Evolutionary conservation across 495 filamentous ascomycete genomes (phyloP).

Genomic region (Talaromyces wortmannii): DNA sequence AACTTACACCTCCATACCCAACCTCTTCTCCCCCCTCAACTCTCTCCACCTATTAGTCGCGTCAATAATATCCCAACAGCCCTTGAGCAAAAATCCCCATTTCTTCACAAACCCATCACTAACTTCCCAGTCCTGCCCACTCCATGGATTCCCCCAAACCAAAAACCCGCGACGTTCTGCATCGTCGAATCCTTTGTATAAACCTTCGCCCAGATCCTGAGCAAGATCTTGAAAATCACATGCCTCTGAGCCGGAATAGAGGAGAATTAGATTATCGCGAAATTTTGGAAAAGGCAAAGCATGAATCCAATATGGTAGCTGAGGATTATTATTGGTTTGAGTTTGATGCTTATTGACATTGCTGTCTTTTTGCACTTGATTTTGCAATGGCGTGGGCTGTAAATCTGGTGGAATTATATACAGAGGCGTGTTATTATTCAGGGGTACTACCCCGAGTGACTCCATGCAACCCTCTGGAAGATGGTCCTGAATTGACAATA

Average conservation of each 20-base stretch:
- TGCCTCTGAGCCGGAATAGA: conserved; percentile 11
- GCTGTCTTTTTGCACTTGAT: too few relatives aligned
- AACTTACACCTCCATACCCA: background rate
- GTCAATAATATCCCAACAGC: conserved; percentile 38
- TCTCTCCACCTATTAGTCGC: conserved; percentile 45
- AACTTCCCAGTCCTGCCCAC: conserved; percentile 41
- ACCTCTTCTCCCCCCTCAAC: conserved; percentile 33
- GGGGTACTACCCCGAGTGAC: conserved; percentile 1
- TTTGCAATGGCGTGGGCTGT: conserved; percentile 39
- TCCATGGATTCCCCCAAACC: conserved; percentile 45
- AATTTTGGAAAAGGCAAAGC: conserved; percentile 42
- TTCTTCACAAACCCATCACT: conserved; percentile 40
- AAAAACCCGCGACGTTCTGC: conserved; percentile 28
- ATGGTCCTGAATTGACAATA: conserved; percentile 10
- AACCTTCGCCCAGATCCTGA: conserved; percentile 37
- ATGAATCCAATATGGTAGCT: conserved; percentile 47
- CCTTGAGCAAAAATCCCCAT: conserved; percentile 43
- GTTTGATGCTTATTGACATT: too few relatives aligned
- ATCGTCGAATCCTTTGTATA: conserved; percentile 23
- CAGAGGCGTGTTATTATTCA: background rate
- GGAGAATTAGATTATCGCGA: conserved; percentile 42
- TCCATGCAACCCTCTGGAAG: conserved; percentile 5
- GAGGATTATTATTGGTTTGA: conserved; percentile 4
- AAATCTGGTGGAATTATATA: conserved; percentile 27
- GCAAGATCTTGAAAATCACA: conserved; percentile 43